Percentiles rank a stretch among this genome's conserved stretches.
These are phyloP conservation scores for Hypoxylon cercidicola DNA, from an alignment of 495 filamentous ascomycete species.

Conservation along the genomic window DNA sequence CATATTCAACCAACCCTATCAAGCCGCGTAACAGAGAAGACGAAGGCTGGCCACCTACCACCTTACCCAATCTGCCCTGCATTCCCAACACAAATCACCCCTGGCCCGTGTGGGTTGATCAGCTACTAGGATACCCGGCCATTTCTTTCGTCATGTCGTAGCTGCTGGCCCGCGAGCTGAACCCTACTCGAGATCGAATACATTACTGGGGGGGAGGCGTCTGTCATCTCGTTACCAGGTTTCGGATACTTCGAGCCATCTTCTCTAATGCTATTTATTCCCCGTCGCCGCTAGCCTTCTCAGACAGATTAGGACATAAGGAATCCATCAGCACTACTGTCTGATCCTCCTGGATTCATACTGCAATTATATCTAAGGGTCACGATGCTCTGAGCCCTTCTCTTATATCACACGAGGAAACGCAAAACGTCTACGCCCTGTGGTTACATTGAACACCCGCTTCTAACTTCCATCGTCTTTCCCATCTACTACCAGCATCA, in stretches of 20 bases:
- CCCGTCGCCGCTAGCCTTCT: constrained; percentile 29
- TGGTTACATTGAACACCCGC: constrained; percentile 35
- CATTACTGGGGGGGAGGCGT: constrained; percentile 39
- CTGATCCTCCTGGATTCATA: constrained; percentile 42
- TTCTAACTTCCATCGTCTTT: constrained; percentile 4
- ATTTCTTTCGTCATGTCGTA: constrained; percentile 37
- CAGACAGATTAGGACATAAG: constrained; percentile 42
- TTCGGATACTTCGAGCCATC: constrained; percentile 37
- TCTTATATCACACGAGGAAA: constrained; percentile 13
- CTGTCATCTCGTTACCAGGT: constrained; percentile 41
- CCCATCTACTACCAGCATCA: neutral
- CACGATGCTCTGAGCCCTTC: constrained; percentile 15
- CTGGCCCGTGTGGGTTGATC: constrained; percentile 41
- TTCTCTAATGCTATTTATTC: constrained; percentile 40
- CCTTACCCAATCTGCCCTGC: constrained; percentile 34
- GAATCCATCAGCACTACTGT: constrained; percentile 45
- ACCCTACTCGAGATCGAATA: constrained; percentile 36
- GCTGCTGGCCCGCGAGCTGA: constrained; percentile 34
- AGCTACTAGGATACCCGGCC: constrained; percentile 37
- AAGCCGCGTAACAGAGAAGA: constrained; percentile 40
- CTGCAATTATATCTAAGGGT: constrained; percentile 28
- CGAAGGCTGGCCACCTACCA: constrained; percentile 39
- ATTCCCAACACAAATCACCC: constrained; percentile 44
- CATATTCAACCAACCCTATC: constrained; percentile 41
- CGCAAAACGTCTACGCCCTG: constrained; percentile 26